A percentile compares a stretch with the other conserved stretches of the same genome.
These are phyloP conservation scores for Prunus mongolica DNA, from an alignment of 306 rosid species.

Conservation along the genomic window DNA sequence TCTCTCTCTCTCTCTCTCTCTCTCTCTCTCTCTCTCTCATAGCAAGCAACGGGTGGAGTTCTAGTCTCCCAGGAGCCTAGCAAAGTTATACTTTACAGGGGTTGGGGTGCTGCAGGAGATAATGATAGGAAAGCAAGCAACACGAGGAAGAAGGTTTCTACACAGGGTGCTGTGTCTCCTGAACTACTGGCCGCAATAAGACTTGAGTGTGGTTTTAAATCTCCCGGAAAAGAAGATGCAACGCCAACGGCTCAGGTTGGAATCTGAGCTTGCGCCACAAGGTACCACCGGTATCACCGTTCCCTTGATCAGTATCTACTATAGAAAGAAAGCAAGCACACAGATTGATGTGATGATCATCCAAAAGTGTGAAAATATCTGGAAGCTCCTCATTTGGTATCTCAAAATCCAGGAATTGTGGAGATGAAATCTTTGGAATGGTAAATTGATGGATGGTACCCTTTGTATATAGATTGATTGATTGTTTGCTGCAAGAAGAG, in stretches of 20 bases:
- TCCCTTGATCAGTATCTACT: neutral
- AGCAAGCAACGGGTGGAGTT: conserved; percentile 88
- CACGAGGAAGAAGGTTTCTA: conserved; percentile 12
- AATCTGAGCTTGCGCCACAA: neutral
- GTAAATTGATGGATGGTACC: neutral
- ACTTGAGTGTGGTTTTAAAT: conserved; percentile 73
- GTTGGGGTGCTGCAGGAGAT: conserved; percentile 70
- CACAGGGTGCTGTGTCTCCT: conserved; percentile 47
- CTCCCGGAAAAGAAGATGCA: conserved; percentile 18
- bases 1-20: neutral
- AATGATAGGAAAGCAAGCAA: conserved; percentile 18
- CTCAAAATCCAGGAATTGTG: neutral
- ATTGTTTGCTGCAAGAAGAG: neutral
- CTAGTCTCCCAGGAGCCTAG: conserved; percentile 84
- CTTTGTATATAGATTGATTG: neutral
- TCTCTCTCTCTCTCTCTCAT: conserved; percentile 8
- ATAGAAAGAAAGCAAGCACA: neutral
- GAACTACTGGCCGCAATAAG: conserved; percentile 86
- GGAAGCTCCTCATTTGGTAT: neutral
- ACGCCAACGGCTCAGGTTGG: conserved; percentile 8
- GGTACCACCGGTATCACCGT: neutral
- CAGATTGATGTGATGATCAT: neutral
- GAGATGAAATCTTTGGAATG: neutral
- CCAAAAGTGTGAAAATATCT: neutral
- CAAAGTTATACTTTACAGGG: conserved; percentile 83